These are phyloP conservation scores for Pleodorina starrii DNA, from an alignment of 139 green algal species.

Conservation along the genomic window DNA sequence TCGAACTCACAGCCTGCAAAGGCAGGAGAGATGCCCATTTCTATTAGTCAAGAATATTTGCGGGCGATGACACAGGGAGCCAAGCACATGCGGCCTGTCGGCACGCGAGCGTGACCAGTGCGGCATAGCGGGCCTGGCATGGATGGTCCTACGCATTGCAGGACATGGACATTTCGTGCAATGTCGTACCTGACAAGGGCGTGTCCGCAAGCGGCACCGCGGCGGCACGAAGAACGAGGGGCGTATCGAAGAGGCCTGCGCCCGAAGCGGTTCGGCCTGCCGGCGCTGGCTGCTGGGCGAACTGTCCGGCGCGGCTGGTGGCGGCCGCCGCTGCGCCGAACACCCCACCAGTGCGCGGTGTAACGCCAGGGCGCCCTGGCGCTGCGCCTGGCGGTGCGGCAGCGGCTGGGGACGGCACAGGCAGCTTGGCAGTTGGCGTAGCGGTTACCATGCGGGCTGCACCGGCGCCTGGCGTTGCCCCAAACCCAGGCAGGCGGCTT, in stretches of 20 bases:
- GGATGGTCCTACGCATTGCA: no score
- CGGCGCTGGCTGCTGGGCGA: not conserved
- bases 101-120: no score
- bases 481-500: not conserved
- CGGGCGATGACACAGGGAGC: no score
- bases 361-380: not conserved
- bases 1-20: constrained; percentile 16
- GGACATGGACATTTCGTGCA: no score
- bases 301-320: not conserved
- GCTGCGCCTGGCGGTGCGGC: not conserved
- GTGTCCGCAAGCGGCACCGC: constrained; percentile 9
- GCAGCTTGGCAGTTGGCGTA: not conserved
- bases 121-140: no score
- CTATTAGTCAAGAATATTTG: no score
- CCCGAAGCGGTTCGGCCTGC: not conserved
- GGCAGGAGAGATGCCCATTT: no score
- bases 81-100: no score
- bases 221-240: not conserved
- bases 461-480: not conserved
- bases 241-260: constrained; percentile 27
- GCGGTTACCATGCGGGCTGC: not conserved
- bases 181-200: constrained; percentile 24
- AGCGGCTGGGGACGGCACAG: not conserved
- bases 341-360: not conserved
- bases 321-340: not conserved